A percentile compares a stretch with the other conserved stretches of the same genome.
These are phyloP conservation scores for Cordyceps cicadae DNA, from an alignment of 2,329 filamentous ascomycete genomes.

Conservation along the genomic window DNA sequence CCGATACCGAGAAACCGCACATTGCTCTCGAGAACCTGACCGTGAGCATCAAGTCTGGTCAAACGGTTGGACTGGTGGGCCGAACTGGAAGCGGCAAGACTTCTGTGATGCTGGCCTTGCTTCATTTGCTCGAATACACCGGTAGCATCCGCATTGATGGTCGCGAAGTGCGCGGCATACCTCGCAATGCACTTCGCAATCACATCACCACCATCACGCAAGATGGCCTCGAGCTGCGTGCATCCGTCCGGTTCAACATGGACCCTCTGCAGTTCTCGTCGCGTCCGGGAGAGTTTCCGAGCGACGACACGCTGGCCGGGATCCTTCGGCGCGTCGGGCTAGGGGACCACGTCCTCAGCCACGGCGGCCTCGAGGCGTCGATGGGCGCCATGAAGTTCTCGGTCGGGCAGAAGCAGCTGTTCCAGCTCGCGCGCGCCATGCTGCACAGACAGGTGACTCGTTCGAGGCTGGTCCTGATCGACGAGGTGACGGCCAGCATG, in stretches of 20 bases:
- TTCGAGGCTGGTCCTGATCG: background rate
- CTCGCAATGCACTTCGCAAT: background rate
- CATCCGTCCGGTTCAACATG: slow-evolving; percentile 1
- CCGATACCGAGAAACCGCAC: background rate
- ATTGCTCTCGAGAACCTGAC: background rate
- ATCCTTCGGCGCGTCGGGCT: slow-evolving; percentile 1
- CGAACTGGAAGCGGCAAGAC: slow-evolving; percentile 7
- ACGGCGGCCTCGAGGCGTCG: background rate
- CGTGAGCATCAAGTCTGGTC: background rate
- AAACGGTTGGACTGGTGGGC: background rate
- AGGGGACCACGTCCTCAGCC: background rate
- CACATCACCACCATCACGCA: slow-evolving; percentile 6
- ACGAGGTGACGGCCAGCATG: background rate
- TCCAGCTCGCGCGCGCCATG: slow-evolving; percentile 3
- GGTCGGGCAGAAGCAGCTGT: background rate
- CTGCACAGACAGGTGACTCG: background rate
- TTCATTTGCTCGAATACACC: background rate
- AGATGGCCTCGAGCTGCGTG: background rate
- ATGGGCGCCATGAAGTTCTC: background rate
- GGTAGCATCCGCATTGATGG: slow-evolving; percentile 6
- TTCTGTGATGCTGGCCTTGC: background rate
- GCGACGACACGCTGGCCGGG: background rate
- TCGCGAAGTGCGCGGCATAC: background rate
- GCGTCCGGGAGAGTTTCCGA: background rate
- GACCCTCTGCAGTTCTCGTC: background rate